These are phyloP conservation scores for Brassica hybrid DNA, from an alignment of 441 rosid genomes.

Conservation along the genomic window DNA sequence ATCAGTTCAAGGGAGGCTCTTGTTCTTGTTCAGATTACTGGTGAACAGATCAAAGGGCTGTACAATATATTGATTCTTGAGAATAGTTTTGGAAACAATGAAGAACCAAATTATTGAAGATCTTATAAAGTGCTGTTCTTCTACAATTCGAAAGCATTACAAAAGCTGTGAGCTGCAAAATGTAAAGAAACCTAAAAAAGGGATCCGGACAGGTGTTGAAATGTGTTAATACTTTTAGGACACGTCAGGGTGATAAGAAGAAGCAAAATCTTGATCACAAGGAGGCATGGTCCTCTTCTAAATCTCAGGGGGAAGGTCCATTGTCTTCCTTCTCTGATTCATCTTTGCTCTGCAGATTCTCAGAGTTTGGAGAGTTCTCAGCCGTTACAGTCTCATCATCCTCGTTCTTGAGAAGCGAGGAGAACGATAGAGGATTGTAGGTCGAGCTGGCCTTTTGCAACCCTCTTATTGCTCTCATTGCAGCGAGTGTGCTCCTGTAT, in stretches of 20 bases:
- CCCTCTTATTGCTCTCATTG: conserved; percentile 88
- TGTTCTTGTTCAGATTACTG: conserved; percentile 88
- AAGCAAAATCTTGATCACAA: conserved; percentile 25
- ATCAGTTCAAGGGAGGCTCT: conserved; percentile 67
- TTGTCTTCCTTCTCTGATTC: conserved; percentile 62
- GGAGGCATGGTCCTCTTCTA: not conserved
- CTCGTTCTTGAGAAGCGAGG: conserved; percentile 58
- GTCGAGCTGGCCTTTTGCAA: conserved; percentile 94
- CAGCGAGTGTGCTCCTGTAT: conserved; percentile 94
- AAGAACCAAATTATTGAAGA: not conserved
- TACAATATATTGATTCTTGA: not conserved
- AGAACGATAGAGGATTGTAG: conserved; percentile 74
- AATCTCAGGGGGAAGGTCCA: conserved; percentile 37
- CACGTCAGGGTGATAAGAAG: conserved; percentile 23
- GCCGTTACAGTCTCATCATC: conserved; percentile 75
- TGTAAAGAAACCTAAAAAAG: conserved; percentile 11
- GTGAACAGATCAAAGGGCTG: conserved; percentile 46
- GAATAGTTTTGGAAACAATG: too few relatives aligned
- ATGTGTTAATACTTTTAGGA: conserved; percentile 26
- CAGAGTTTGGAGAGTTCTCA: conserved; percentile 71
- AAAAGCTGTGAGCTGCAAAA: conserved; percentile 20
- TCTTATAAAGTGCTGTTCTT: not conserved
- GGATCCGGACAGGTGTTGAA: not conserved
- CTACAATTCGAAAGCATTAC: conserved; percentile 7
- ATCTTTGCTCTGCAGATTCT: conserved; percentile 43